Conservation (phyloP, 1,284 basidiomycete genomes). For the Fomitopsis schrenkii region DNA sequence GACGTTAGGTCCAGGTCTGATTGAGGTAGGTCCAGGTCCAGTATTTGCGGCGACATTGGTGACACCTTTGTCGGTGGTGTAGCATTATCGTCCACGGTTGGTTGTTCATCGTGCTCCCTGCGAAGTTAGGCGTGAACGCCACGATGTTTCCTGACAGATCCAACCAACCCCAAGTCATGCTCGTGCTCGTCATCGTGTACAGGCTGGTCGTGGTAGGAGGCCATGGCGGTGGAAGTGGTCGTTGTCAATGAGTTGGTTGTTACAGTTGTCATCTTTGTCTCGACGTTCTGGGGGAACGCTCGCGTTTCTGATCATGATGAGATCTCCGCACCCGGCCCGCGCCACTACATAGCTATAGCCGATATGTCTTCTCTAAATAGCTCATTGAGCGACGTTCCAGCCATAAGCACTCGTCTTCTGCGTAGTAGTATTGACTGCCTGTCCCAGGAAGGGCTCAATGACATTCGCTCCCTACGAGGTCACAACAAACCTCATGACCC, state of each 20-base stretch:
- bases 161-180: conserved; percentile 13
- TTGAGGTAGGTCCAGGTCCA: conserved; percentile 46
- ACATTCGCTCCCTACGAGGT: neutral
- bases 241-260: neutral
- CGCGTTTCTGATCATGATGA: conserved; percentile 1
- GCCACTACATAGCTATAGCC: neutral
- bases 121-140: conserved; percentile 5
- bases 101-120: conserved; percentile 2
- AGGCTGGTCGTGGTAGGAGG: conserved; percentile 4
- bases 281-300: neutral
- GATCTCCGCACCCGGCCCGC: neutral
- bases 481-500: neutral
- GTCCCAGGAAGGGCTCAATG: neutral
- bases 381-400: neutral
- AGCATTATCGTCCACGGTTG: neutral
- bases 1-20: conserved; percentile 45
- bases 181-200: neutral
- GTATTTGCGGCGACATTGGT: conserved; percentile 18
- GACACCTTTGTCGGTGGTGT: neutral
- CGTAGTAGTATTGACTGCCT: neutral
- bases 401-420: neutral
- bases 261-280: neutral
- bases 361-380: neutral
- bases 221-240: neutral
- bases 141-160: neutral